Conservation (phyloP, 345 rosid species). For the Moricandia moricandioides region DNA sequence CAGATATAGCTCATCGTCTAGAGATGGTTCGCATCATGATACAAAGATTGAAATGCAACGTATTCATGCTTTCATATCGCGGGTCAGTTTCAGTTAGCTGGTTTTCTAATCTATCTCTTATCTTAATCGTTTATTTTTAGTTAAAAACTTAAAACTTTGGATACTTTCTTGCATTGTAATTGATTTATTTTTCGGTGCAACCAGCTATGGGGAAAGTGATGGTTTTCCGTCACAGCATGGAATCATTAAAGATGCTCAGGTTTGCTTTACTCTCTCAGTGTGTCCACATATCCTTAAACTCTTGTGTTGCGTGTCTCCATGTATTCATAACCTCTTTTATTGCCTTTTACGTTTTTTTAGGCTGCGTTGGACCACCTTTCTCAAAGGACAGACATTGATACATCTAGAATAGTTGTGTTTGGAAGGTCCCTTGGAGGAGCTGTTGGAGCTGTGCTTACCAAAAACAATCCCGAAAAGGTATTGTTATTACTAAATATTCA, state of each 20-base stretch:
- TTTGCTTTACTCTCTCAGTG: slow-evolving; percentile 28
- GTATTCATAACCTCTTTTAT: slow-evolving; percentile 4
- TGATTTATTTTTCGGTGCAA: slow-evolving; percentile 20
- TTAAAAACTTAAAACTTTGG: not conserved
- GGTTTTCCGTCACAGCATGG: slow-evolving; percentile 97
- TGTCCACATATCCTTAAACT: slow-evolving; percentile 13
- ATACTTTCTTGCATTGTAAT: not conserved
- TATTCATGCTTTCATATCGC: no score
- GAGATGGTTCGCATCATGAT: no score
- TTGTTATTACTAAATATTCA: not conserved
- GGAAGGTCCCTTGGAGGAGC: no score
- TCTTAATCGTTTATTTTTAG: not conserved
- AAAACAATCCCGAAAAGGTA: no score
- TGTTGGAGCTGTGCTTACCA: no score
- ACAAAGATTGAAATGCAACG: no score
- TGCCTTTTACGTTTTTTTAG: slow-evolving; percentile 40
- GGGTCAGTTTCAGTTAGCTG: slow-evolving; percentile 28
- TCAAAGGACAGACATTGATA: no score
- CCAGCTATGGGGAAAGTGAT: slow-evolving; percentile 92
- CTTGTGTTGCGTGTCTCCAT: not conserved
- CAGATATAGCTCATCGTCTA: no score
- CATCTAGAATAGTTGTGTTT: no score
- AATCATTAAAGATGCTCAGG: slow-evolving; percentile 89
- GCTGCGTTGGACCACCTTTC: slow-evolving; percentile 99
- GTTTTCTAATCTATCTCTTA: slow-evolving; percentile 5